Conservation (phyloP, 345 rosid species). For the Rubroshorea leprosula region DNA sequence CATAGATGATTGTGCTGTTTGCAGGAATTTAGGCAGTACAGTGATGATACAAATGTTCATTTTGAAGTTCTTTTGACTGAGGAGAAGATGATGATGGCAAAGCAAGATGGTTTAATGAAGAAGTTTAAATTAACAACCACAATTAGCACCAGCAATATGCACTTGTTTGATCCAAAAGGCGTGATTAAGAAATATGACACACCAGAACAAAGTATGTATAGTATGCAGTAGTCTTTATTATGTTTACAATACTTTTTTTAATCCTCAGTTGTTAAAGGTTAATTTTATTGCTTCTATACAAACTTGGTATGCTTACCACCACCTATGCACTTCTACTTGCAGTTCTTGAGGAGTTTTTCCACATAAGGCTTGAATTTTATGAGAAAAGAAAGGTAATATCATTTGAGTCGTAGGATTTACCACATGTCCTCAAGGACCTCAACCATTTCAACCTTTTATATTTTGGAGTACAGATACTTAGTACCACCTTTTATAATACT, state of each 20-base stretch:
- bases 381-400: slow-evolving; percentile 64
- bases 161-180: slow-evolving; percentile 67
- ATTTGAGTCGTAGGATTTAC: background rate
- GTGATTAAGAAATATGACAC: slow-evolving; percentile 75
- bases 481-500: slow-evolving; percentile 1
- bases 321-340: slow-evolving; percentile 15
- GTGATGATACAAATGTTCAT: slow-evolving; percentile 38
- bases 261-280: background rate
- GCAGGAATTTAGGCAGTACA: slow-evolving; percentile 44
- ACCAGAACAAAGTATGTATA: slow-evolving; percentile 69
- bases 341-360: slow-evolving; percentile 87
- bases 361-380: slow-evolving; percentile 64
- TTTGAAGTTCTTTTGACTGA: slow-evolving; percentile 48
- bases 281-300: background rate
- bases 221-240: background rate
- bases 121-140: slow-evolving; percentile 61
- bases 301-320: background rate
- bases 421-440: too few relatives aligned
- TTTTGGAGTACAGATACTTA: background rate
- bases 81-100: slow-evolving; percentile 50
- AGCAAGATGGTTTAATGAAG: slow-evolving; percentile 81
- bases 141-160: slow-evolving; percentile 84
- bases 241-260: background rate
- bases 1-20: slow-evolving; percentile 13
- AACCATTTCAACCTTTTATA: background rate